These are phyloP conservation scores for Pyrus betulifolia DNA, from an alignment of 306 rosid species.

Conservation along the genomic window DNA sequence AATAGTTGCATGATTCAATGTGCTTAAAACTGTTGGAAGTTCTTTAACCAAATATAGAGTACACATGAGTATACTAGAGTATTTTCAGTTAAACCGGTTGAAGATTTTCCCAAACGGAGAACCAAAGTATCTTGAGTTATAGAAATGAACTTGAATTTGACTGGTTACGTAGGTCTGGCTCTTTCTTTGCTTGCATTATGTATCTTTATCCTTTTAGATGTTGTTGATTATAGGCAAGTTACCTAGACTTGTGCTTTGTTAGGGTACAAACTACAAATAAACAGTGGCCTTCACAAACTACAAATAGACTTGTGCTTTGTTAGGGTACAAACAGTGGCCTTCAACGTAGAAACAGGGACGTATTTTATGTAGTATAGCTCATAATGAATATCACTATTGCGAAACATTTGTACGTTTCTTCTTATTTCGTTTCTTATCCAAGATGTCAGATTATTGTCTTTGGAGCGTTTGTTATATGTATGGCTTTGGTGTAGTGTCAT, in stretches of 20 bases:
- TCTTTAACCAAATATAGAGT: neutral
- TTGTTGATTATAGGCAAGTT: neutral
- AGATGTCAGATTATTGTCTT: too few relatives aligned
- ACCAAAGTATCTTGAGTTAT: neutral
- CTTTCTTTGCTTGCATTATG: neutral
- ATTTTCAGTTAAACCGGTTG: neutral
- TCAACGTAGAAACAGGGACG: too few relatives aligned
- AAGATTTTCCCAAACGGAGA: neutral
- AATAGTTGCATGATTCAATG: neutral
- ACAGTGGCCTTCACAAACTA: neutral
- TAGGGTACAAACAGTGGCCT: neutral
- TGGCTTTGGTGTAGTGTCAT: too few relatives aligned
- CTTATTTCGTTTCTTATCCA: too few relatives aligned
- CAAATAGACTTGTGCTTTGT: neutral
- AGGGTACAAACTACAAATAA: neutral
- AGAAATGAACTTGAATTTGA: neutral
- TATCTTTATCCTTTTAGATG: neutral
- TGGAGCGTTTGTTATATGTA: too few relatives aligned
- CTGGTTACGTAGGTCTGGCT: neutral
- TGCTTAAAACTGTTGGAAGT: neutral
- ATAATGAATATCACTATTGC: too few relatives aligned
- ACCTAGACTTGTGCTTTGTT: neutral
- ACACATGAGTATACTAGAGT: neutral
- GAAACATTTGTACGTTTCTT: too few relatives aligned
- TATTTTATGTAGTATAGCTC: too few relatives aligned